Percentiles rank a stretch among this genome's conserved stretches.
phyloP scores from a whole-genome alignment of 768 basidiomycete genomes.

The Austroboletus festivus region DNA sequence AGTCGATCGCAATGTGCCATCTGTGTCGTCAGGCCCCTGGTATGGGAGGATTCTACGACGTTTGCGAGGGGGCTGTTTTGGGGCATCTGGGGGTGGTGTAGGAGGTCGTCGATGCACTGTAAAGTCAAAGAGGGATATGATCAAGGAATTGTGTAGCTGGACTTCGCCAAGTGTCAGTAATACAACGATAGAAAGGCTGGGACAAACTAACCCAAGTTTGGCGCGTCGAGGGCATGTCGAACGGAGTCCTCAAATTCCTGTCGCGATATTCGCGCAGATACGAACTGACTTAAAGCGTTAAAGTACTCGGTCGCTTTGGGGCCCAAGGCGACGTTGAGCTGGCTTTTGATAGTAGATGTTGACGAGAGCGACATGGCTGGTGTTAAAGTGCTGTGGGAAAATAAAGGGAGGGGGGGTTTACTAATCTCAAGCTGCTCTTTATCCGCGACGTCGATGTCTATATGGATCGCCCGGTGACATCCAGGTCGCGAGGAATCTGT shows the following conservation, averaged over 20 bases:
- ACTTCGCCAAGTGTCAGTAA: conserved; percentile 40
- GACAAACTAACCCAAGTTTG: conserved; percentile 43
- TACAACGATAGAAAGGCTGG: neutral
- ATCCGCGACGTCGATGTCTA: conserved; percentile 21
- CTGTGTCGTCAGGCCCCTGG: conserved; percentile 62
- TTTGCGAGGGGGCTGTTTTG: conserved; percentile 65
- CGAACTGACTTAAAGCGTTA: conserved; percentile 58
- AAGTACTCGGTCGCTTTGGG: conserved; percentile 61
- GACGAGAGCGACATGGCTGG: conserved; percentile 68
- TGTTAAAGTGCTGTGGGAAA: conserved; percentile 15
- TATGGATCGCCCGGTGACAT: conserved; percentile 59
- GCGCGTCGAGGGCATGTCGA: conserved; percentile 57
- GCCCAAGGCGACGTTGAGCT: conserved; percentile 62
- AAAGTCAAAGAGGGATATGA: conserved; percentile 80
- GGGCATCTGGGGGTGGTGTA: conserved; percentile 58
- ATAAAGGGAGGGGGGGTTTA: no score
- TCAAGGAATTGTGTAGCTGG: conserved; percentile 79
- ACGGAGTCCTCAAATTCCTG: conserved; percentile 73
- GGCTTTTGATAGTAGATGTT: conserved; percentile 67
- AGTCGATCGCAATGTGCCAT: conserved; percentile 53
- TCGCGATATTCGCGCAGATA: conserved; percentile 66
- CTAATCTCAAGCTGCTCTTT: no score
- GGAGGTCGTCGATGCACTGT: conserved; percentile 67
- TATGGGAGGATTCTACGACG: conserved; percentile 67
- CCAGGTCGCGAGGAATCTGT: conserved; percentile 70